These are phyloP conservation scores for Mycena rosella DNA, from an alignment of 768 basidiomycete genomes.

Conservation along the genomic window DNA sequence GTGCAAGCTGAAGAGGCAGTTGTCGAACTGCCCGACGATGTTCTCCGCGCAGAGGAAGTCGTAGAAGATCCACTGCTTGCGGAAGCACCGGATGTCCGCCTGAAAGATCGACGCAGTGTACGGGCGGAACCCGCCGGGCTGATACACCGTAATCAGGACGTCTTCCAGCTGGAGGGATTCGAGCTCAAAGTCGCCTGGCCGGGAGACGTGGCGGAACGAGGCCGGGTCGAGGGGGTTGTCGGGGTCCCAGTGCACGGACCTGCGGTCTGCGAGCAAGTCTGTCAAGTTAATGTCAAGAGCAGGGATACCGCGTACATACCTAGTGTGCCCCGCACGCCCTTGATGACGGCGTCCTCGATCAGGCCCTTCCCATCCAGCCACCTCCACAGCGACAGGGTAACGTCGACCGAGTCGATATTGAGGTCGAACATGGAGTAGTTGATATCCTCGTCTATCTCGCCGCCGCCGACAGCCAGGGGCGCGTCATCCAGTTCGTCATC, in stretches of 20 bases:
- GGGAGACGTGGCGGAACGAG: conserved; percentile 78
- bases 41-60: conserved; percentile 95
- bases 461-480: conserved; percentile 10
- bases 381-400: conserved; percentile 88
- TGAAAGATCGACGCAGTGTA: conserved; percentile 94
- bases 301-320: conserved; percentile 63
- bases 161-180: conserved; percentile 93
- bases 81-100: conserved; percentile 84
- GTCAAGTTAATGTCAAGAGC: neutral
- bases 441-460: conserved; percentile 62
- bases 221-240: conserved; percentile 86
- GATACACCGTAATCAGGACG: conserved; percentile 93
- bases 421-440: conserved; percentile 95
- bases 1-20: conserved; percentile 96
- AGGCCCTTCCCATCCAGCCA: conserved; percentile 98
- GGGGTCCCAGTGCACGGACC: conserved; percentile 88
- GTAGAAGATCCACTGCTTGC: conserved; percentile 96
- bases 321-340: conserved; percentile 93
- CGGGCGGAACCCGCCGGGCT: conserved; percentile 93
- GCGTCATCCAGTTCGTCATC: conserved; percentile 73
- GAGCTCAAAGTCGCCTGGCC: conserved; percentile 91
- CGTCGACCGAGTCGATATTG: conserved; percentile 94
- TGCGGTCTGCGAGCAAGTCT: conserved; percentile 73
- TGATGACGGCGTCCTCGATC: conserved; percentile 90
- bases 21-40: conserved; percentile 97